Base-by-base conservation (phyloP, 176 grass and related monocot genomes). In the Carex myosuroides region DNA sequence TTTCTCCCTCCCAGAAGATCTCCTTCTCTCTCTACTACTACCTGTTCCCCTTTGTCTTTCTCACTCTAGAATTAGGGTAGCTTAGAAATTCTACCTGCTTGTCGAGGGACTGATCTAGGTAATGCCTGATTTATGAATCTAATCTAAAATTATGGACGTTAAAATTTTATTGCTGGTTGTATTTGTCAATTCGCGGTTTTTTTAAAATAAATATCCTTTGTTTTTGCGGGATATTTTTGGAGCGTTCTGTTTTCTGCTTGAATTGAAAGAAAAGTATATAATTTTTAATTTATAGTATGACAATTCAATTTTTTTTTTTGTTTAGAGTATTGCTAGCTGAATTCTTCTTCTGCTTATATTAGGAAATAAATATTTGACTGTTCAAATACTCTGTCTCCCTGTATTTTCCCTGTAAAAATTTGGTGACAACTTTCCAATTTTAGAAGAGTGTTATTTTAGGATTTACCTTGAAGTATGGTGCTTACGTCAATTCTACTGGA, bases 1-100 rank as follows among this genome's bases (percentile, higher is more conserved):
- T 86, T 42, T 79, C 50, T 85, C 50, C 60, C 70, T 56, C 44
- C 0, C 2, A 60, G 90, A 91, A 94, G 88, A 94, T 97, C 91
- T 92, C 85, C 83, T 61, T 79, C 87, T 70, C 57, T 88, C 70
- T 56, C 82, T 79, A 84, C 82, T 69, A 82, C 82, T 68, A 57
- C 4, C 16, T 17, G 35, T 57, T 86, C 72, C 65, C 72, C 77
- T 68, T 85, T 68, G 44, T 86, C n/a, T 55, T 52, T 81, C 60
- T 83, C 86, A 20, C 86, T 50, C 58, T 56, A n/a, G 67, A 71
- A 60, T 26, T 50, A 59, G 29, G 26, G 83, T 44, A 64, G 83
- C 8, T 79, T 33, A 16, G 8, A 32, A 64, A 77, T 64, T 42
- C 70, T 66, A 46, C 39, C 24, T 24, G 11, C 44, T 72, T 37